Base-by-base conservation (phyloP, 768 basidiomycete genomes). In the Tulasnella sp. region DNA sequence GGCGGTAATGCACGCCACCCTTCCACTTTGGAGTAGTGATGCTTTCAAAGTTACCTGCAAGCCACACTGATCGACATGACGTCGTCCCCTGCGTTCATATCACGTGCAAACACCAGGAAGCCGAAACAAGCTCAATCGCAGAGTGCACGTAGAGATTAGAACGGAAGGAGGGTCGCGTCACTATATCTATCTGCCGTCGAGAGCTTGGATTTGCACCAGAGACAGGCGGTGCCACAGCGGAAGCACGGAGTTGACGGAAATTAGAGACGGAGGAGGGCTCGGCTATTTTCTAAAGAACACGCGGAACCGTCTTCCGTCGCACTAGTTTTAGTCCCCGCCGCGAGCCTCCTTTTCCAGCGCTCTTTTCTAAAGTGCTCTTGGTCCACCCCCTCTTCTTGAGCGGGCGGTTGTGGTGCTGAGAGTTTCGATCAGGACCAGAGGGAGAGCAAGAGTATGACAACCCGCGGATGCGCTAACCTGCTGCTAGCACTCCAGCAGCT, bases 401-500 rank as follows among this genome's bases (percentile, higher is more conserved):
- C 31, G 50, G 40, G 46, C 20, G 77, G 3, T 64, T 22, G 31
- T 54, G 41, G 16, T 46, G 18, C 46, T 18, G n/a, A 54, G 48
- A 78, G 73, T n/a, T 40, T 24, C 50, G 58, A 37, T 3, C 44
- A 18, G 18, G 77, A 54, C 22, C 46, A 34, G 7, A 7, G 8
- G 48, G 34, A 40, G 34, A 78, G 31, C n/a, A 18, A 40, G 9
- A 34, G n/a, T 4, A 77, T 77, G 54, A 24, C 40, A 22, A 77
- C 77, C 58, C 42, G 24, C 37, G n/a, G n/a, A n/a, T n/a, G n/a
- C n/a, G n/a, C n/a, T 37, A 37, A 37, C 24, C 79, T 78, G 76
- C 50, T 58, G n/a, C 97, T 90, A 81, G 88, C 85, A n/a, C n/a
- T n/a, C n/a, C n/a, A n/a, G n/a, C n/a, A n/a, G n/a, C 89, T 98